Base-by-base conservation (phyloP, 805 yeast genomes). In the Candida tibetensis region DNA sequence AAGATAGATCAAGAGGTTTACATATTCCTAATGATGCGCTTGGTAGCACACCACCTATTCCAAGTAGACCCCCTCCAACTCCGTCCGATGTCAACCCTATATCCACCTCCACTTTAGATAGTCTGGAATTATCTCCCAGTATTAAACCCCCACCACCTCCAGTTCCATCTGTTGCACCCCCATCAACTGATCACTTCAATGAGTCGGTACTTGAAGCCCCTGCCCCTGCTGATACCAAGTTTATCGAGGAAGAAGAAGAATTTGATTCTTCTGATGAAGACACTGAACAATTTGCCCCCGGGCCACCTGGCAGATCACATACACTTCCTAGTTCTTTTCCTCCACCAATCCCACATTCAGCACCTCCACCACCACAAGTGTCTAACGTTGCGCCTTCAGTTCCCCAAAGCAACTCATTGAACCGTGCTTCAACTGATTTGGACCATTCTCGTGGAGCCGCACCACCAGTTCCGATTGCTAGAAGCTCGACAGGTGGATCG, bases 281-380 rank as follows among this genome's bases (percentile, higher is more conserved):
- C 25, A 21, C 25, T 10, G 14, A 47, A 67, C 15, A 64, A 58
- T 29, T 52, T 64, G 14, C 60, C 57, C 48, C 48, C 5, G 13
- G 31, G 25, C 34, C 35, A 5, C 44, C 51, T 10, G 16, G 25
- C 4, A 41, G 51, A 22, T 32, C 52, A 8, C 47, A 25, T 22
- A 45, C 48, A 9, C 32, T 38, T 15, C 47, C 42, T 16, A 21
- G n/a, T 29, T 46, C 38, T 10, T 50, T 52, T 13, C 47, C 41
- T 14, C 36, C 51, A 16, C 52, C 49, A 6, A 28, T 42, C 17
- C 45, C 51, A 2, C 32, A 42, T 3, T 35, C 32, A 10, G 42
- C 40, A 4, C 38, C 45, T 9, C 44, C 42, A 4, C 48, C 14
- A 9, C 34, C 34, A 32, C 28, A 14, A 4, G 25, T 21, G 25